These are phyloP conservation scores for Suillus cothurnatus DNA, from an alignment of 768 basidiomycete genomes.

Conservation along the genomic window DNA sequence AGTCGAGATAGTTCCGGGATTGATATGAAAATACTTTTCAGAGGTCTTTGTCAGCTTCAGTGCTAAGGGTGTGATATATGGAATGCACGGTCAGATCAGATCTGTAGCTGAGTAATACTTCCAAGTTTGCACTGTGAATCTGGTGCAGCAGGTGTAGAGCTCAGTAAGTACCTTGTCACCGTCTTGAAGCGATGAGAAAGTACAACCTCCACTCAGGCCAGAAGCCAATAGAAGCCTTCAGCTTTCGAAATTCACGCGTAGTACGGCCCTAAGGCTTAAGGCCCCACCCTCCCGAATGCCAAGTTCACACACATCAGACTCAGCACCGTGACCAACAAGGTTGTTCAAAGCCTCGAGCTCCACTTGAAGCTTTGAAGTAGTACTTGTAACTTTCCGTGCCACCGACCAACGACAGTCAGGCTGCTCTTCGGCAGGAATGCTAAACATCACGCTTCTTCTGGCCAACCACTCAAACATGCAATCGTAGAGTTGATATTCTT, in stretches of 20 bases:
- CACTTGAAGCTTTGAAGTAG: neutral
- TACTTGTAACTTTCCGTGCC: neutral
- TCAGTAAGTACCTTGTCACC: neutral
- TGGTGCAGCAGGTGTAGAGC: too few relatives aligned
- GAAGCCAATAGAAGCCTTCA: neutral
- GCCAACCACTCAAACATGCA: conserved; percentile 9
- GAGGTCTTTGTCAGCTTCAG: conserved; percentile 55
- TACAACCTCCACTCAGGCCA: neutral
- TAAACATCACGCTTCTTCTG: neutral
- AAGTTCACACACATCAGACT: neutral
- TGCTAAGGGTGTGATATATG: too few relatives aligned
- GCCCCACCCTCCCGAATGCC: neutral
- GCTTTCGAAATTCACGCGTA: neutral
- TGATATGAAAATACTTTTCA: conserved; percentile 60
- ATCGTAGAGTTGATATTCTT: conserved; percentile 39
- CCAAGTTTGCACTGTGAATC: neutral
- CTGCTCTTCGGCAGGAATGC: neutral
- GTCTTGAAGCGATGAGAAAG: neutral
- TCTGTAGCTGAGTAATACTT: neutral
- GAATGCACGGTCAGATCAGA: neutral
- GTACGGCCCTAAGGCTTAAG: neutral
- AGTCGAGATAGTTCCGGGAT: conserved; percentile 42
- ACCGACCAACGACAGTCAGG: neutral
- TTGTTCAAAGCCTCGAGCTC: neutral
- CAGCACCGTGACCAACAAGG: neutral